Evolutionary conservation across 2,329 filamentous ascomycete genomes (phyloP), one percentile per base, ranked within the genome.

Genomic region (Pseudocercospora cruenta): DNA sequence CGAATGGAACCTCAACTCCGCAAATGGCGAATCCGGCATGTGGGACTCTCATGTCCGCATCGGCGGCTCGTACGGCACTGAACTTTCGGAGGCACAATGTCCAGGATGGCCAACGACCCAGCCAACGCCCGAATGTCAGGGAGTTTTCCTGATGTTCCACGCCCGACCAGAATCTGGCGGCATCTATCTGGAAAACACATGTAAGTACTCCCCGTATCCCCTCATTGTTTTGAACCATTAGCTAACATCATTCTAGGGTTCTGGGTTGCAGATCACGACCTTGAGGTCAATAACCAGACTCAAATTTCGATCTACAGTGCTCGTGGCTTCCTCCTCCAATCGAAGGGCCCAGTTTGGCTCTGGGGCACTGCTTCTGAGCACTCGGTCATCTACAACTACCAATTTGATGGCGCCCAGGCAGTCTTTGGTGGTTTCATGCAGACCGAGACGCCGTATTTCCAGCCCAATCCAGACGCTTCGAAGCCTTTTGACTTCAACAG

Each of bases 31-130:
- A 1, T 89, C 89, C 21, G 94, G 88, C 68, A 89, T 97, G 80
- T 99, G 94, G 92, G 95, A 99, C 75, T 90, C 94, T n/a, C 95
- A 99, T 83, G 90, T 95, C 81, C 92, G 95, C 75, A 87, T 99
- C 73, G 94, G 93, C 73, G 95, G 95, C 51, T 89, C 90, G 62
- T 90, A 91, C 4, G 94, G 94, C 67, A 96, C 94, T 28, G 81
- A 91, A 70, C 86, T 98, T n/a, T 69, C 68, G 16, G 92, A 96
- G 80, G 66, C 67, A 60, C 55, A 68, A 62, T 70, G 96, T 96
- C 81, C 88, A 85, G 55, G 64, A n/a, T 96, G 92, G 92, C 90
- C 92, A 78, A 90, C 90, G 76, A 88, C 97, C 16, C 24, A 66
- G 12, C 60, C 59, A 75, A 97, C 91, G 86, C 96, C 92, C 77